Percentiles rank a stretch among this genome's conserved stretches.
Conservation (phyloP, 805 yeast genomes). For the Nakazawaea peltata region DNA sequence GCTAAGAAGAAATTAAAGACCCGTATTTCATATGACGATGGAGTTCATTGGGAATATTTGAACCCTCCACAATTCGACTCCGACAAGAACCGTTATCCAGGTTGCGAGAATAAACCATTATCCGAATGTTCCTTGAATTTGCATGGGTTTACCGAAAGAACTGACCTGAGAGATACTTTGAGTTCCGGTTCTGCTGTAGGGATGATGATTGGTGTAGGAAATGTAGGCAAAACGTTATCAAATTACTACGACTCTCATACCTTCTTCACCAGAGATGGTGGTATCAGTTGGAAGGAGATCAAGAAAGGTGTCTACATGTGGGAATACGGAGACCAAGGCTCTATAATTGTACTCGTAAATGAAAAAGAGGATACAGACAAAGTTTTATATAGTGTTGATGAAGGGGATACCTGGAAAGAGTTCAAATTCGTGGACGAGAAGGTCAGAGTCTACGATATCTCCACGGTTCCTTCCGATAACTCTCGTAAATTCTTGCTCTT, state of each 20-base stretch:
- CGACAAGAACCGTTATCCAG: conserved; percentile 37
- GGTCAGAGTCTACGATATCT: conserved; percentile 60
- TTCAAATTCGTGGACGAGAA: conserved; percentile 52
- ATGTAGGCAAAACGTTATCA: conserved; percentile 62
- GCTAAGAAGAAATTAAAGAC: conserved; percentile 54
- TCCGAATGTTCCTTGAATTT: conserved; percentile 69
- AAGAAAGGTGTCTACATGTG: conserved; percentile 69
- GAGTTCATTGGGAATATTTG: conserved; percentile 71
- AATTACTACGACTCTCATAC: conserved; percentile 36
- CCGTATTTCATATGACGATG: conserved; percentile 78
- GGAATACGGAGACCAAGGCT: conserved; percentile 94
- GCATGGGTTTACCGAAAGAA: conserved; percentile 83
- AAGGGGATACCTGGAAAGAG: conserved; percentile 68
- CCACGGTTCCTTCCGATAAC: conserved; percentile 83
- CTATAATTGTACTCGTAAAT: conserved; percentile 65
- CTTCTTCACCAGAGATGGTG: conserved; percentile 80
- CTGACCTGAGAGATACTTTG: conserved; percentile 70
- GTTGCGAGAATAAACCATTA: conserved; percentile 41
- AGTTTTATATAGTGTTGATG: conserved; percentile 61
- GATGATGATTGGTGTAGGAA: conserved; percentile 76
- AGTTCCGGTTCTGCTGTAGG: conserved; percentile 86
- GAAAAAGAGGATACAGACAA: conserved; percentile 50
- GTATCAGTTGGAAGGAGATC: conserved; percentile 75
- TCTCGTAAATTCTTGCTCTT: conserved; percentile 68
- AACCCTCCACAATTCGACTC: conserved; percentile 62